phyloP scores from a whole-genome alignment of 352 stramenopile species.

The Pythium biforme region DNA sequence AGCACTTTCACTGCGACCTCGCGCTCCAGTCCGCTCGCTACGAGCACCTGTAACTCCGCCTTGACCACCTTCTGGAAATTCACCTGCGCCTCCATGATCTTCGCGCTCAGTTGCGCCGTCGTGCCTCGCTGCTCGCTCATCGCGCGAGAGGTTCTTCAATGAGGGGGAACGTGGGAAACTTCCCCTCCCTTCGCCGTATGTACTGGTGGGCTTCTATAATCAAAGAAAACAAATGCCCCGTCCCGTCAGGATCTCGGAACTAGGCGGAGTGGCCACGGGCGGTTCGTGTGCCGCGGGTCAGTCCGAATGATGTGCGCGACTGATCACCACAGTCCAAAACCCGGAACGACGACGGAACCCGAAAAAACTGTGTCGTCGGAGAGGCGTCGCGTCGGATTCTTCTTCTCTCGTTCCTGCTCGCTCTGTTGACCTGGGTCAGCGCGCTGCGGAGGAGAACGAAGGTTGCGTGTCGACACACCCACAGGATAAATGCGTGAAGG shows the following conservation, averaged over 20 bases:
- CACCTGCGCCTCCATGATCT: constrained; percentile 68
- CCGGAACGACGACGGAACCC: background rate
- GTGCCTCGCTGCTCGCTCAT: constrained; percentile 6
- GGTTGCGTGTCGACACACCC: too few species aligned
- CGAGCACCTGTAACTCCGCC: constrained; percentile 70
- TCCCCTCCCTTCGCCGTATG: background rate
- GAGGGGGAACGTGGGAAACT: background rate
- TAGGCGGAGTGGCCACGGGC: constrained; percentile 16
- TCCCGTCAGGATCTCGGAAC: constrained; percentile 10
- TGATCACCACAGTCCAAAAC: background rate
- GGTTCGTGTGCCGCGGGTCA: background rate
- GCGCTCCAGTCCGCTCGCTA: constrained; percentile 49
- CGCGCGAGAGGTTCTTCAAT: background rate
- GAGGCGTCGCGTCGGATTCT: background rate
- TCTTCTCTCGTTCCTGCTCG: background rate
- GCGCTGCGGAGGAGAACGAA: too few species aligned
- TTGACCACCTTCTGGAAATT: constrained; percentile 79
- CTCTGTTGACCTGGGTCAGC: too few species aligned
- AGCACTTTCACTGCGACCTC: constrained; percentile 75
- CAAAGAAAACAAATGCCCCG: background rate
- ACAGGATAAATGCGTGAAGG: too few species aligned
- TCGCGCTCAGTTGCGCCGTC: constrained; percentile 35
- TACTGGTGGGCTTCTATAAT: background rate
- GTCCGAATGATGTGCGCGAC: background rate
- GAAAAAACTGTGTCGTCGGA: constrained; percentile 1